Percentiles rank a stretch among this genome's conserved stretches.
These are phyloP conservation scores for Cryomyces minteri DNA, from an alignment of 495 filamentous ascomycete species.

Conservation along the genomic window DNA sequence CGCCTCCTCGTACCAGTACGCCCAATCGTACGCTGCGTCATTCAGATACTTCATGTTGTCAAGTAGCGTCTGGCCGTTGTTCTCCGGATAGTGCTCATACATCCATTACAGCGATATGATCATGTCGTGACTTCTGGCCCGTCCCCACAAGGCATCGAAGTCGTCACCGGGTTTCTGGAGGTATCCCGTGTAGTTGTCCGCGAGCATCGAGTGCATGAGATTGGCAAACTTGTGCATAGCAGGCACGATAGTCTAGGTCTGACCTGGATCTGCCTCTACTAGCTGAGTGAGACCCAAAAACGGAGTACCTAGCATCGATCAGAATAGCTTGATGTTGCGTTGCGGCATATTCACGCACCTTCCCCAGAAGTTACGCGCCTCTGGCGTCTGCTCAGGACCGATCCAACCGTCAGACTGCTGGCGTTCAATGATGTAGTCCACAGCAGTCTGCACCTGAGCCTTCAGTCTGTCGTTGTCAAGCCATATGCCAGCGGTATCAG, in stretches of 20 bases:
- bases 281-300: conserved; percentile 33
- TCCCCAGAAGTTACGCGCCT: conserved; percentile 33
- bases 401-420: conserved; percentile 43
- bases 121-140: conserved; percentile 32
- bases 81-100: conserved; percentile 25
- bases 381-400: conserved; percentile 30
- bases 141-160: conserved; percentile 26
- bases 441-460: conserved; percentile 28
- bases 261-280: conserved; percentile 21
- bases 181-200: conserved; percentile 30
- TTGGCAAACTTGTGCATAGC: conserved; percentile 21
- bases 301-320: conserved; percentile 12
- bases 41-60: conserved; percentile 28
- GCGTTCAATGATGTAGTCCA: conserved; percentile 31
- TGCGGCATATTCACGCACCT: conserved; percentile 5
- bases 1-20: conserved; percentile 22
- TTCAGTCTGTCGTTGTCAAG: conserved; percentile 35
- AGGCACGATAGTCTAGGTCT: conserved; percentile 17
- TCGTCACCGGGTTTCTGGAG: conserved; percentile 23
- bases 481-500: conserved; percentile 45
- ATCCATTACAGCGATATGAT: conserved; percentile 35
- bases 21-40: conserved; percentile 24
- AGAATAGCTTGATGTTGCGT: too few relatives aligned
- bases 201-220: conserved; percentile 29
- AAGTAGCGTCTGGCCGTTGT: conserved; percentile 17